phyloP scores from a whole-genome alignment of 2,329 filamentous ascomycete species.

The Talaromyces amestolkiae region DNA sequence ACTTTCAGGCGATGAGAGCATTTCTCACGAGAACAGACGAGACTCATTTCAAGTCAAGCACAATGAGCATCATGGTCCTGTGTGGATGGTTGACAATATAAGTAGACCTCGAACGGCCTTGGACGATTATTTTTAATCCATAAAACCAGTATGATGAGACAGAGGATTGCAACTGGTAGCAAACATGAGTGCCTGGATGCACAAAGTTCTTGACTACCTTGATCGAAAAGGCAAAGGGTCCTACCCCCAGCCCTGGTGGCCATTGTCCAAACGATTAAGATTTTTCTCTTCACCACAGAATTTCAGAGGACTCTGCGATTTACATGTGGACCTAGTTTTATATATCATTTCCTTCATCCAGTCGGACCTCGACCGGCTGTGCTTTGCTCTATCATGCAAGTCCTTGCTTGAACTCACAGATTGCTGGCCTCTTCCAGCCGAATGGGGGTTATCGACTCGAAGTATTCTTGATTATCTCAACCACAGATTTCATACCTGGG shows the following conservation, averaged over 20 bases:
- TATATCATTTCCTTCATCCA: background rate
- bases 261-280: background rate
- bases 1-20: too few species aligned
- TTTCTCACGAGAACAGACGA: too few species aligned
- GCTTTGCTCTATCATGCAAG: background rate
- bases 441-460: background rate
- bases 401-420: background rate
- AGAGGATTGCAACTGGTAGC: background rate
- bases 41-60: background rate
- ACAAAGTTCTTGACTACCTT: background rate
- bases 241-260: background rate
- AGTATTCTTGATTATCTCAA: too few species aligned
- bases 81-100: background rate
- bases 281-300: background rate
- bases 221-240: background rate
- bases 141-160: background rate
- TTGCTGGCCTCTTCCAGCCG: background rate
- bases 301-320: background rate
- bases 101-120: background rate
- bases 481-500: too few species aligned
- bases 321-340: background rate
- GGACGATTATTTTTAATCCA: background rate
- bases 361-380: constrained; percentile 6
- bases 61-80: background rate
- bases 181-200: background rate